phyloP scores from a whole-genome alignment of 192 early-diverging fungal species.

The Umbelopsis sp. region DNA sequence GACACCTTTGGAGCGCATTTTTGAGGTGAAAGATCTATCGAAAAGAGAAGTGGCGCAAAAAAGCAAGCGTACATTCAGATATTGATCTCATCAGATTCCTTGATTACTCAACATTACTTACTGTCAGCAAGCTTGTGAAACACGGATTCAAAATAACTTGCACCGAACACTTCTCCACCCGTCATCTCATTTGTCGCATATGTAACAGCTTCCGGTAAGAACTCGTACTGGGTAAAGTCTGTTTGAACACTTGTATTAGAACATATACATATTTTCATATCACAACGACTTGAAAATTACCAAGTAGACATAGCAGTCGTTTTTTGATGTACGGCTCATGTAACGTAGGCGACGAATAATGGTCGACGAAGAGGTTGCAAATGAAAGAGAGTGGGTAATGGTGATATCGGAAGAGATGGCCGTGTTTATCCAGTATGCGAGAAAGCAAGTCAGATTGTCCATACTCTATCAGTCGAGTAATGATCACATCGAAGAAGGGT shows the following conservation, averaged over 20 bases:
- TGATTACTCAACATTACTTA: constrained; percentile 24
- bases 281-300: constrained; percentile 36
- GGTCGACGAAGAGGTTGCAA: constrained; percentile 66
- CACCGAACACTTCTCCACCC: constrained; percentile 44
- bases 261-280: background rate
- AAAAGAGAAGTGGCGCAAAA: too few relatives aligned
- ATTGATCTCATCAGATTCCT: background rate
- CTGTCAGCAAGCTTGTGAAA: constrained; percentile 51
- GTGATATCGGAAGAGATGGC: constrained; percentile 64
- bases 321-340: constrained; percentile 55
- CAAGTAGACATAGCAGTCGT: constrained; percentile 59
- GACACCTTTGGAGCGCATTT: constrained; percentile 53
- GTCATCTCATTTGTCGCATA: constrained; percentile 35
- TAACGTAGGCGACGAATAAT: constrained; percentile 64
- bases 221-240: constrained; percentile 48
- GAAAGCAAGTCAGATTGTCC: constrained; percentile 58
- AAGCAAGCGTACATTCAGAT: background rate
- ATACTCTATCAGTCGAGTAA: constrained; percentile 70
- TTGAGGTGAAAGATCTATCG: constrained; percentile 47
- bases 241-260: constrained; percentile 20
- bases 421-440: constrained; percentile 63
- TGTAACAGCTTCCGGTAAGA: constrained; percentile 38
- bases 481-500: constrained; percentile 64
- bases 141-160: constrained; percentile 51
- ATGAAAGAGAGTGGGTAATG: constrained; percentile 69